These are phyloP conservation scores for Nicotiana undulata DNA, from an alignment of 257 asterid genomes.

Conservation along the genomic window DNA sequence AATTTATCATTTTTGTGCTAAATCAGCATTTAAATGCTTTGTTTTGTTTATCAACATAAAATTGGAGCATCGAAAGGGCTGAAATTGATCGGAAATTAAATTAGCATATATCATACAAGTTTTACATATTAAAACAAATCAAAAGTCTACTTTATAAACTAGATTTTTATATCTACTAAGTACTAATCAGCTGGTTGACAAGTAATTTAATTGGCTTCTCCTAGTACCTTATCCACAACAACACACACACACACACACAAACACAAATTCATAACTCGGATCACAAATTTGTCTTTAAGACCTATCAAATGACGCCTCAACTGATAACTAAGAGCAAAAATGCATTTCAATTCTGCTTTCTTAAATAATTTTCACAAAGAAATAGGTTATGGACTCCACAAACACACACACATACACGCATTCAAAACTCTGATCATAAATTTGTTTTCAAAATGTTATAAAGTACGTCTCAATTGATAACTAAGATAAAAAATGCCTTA, in stretches of 20 bases:
- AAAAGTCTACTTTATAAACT: neutral
- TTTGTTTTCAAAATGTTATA: neutral
- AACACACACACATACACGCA: neutral
- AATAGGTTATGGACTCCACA: no score
- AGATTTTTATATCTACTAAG: neutral
- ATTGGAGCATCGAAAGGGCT: neutral
- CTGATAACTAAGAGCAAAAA: no score
- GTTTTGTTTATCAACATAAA: neutral
- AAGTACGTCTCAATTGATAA: neutral
- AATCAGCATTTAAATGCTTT: conserved; percentile 3
- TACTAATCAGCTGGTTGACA: neutral
- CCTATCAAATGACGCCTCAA: no score
- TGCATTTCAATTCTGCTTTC: no score
- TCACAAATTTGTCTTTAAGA: no score
- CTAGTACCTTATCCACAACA: neutral
- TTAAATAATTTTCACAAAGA: no score
- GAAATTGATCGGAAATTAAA: neutral
- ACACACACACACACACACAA: neutral
- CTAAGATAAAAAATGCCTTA: neutral
- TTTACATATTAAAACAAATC: neutral
- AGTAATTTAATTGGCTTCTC: neutral
- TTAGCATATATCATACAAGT: neutral
- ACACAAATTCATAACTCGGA: no score
- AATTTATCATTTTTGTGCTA: neutral
- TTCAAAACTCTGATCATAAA: neutral